A percentile compares a stretch with the other conserved stretches of the same genome.
These are phyloP conservation scores for Hansenula lynferdii DNA, from an alignment of 1,139 yeast genomes.

Conservation along the genomic window DNA sequence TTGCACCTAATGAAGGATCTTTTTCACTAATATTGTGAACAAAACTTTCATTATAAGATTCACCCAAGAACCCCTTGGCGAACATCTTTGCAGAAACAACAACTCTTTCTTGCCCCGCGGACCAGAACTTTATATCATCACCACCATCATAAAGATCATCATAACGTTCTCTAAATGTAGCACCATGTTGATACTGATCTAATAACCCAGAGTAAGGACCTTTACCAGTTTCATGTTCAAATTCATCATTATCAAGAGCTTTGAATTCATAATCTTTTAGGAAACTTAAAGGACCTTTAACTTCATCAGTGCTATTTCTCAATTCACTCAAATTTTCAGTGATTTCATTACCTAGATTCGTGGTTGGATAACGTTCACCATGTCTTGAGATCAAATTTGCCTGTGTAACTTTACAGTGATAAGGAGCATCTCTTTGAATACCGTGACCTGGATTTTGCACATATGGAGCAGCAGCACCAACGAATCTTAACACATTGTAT, in stretches of 20 bases:
- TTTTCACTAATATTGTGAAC: constrained; percentile 15
- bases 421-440: constrained; percentile 35
- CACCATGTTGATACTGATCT: constrained; percentile 13
- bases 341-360: constrained; percentile 10
- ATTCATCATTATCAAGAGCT: constrained; percentile 8
- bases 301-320: constrained; percentile 3
- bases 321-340: constrained; percentile 5
- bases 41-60: constrained; percentile 6
- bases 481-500: constrained; percentile 34
- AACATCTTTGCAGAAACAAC: constrained; percentile 15
- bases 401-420: constrained; percentile 38
- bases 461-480: constrained; percentile 47
- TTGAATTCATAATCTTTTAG: constrained; percentile 12
- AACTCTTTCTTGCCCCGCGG: constrained; percentile 17
- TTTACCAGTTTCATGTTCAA: constrained; percentile 11
- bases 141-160: constrained; percentile 7
- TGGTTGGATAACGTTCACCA: constrained; percentile 45
- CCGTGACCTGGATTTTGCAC: constrained; percentile 42
- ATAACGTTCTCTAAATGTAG: constrained; percentile 12
- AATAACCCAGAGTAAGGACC: constrained; percentile 19
- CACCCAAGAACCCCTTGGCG: constrained; percentile 17
- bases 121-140: constrained; percentile 7
- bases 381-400: constrained; percentile 45
- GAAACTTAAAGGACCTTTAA: constrained; percentile 14
- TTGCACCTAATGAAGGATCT: constrained; percentile 30